phyloP scores from a whole-genome alignment of 345 rosid genomes.

The Cardamine chenopodiifolia region DNA sequence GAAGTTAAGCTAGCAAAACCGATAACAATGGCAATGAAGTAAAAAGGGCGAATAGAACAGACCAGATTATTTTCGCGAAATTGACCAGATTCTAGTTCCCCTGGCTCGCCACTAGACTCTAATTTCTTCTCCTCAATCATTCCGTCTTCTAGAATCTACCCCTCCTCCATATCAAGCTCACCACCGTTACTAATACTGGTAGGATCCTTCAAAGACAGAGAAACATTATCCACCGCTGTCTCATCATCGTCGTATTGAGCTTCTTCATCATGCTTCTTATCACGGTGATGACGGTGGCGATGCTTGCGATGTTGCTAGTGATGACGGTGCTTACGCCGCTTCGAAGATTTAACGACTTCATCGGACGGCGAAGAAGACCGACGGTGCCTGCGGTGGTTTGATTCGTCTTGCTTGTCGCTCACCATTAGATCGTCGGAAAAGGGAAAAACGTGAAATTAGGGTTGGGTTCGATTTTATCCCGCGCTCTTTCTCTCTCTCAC shows the following conservation, averaged over 20 bases:
- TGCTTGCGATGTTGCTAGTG: slow-evolving; percentile 49
- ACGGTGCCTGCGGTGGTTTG: slow-evolving; percentile 50
- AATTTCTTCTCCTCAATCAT: neutral
- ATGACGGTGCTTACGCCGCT: slow-evolving; percentile 73
- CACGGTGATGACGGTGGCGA: slow-evolving; percentile 52
- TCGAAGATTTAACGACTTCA: slow-evolving; percentile 53
- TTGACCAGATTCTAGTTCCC: neutral
- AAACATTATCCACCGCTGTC: neutral
- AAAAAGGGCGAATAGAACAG: slow-evolving; percentile 50
- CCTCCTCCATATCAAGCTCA: slow-evolving; percentile 77
- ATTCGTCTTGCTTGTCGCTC: slow-evolving; percentile 47
- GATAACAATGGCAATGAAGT: neutral
- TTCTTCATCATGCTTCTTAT: slow-evolving; percentile 38
- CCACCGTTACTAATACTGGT: neutral
- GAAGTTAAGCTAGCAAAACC: neutral
- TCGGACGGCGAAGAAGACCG: slow-evolving; percentile 46
- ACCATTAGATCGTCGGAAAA: slow-evolving; percentile 42
- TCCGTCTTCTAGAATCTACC: slow-evolving; percentile 80
- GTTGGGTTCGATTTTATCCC: slow-evolving; percentile 18
- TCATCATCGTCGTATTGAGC: slow-evolving; percentile 5
- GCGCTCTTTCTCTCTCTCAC: neutral
- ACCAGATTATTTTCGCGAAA: slow-evolving; percentile 50
- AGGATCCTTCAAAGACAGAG: slow-evolving; percentile 33
- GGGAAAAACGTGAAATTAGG: slow-evolving; percentile 41
- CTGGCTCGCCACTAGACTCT: neutral